Evolutionary conservation across 495 filamentous ascomycete species (phyloP).

Genomic region (Sordaria brevicollis): DNA sequence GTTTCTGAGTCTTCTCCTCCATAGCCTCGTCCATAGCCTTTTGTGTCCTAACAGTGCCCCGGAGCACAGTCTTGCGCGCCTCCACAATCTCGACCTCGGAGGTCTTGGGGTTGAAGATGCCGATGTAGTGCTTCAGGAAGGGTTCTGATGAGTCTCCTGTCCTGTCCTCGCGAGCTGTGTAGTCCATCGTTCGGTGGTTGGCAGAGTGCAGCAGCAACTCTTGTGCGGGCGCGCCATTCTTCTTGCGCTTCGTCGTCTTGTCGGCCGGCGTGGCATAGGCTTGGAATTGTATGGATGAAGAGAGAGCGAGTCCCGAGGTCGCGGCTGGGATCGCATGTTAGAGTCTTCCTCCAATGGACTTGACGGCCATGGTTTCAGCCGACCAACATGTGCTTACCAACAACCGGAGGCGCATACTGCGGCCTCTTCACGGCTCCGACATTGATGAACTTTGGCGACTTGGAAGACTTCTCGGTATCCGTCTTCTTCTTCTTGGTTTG

Average conservation of each 20-base stretch:
- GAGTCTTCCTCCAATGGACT: not conserved
- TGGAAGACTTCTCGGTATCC: slow-evolving; percentile 41
- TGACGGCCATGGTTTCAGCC: not conserved
- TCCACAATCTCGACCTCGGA: slow-evolving; percentile 65
- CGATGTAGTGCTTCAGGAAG: slow-evolving; percentile 75
- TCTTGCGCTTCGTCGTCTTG: slow-evolving; percentile 29
- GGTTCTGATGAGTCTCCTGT: slow-evolving; percentile 41
- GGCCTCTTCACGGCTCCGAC: slow-evolving; percentile 27
- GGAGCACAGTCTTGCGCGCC: slow-evolving; percentile 63
- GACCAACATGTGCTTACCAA: slow-evolving; percentile 38
- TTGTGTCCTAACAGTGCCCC: slow-evolving; percentile 50
- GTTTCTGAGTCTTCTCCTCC: slow-evolving; percentile 23
- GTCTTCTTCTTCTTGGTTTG: slow-evolving; percentile 51
- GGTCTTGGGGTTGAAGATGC: slow-evolving; percentile 66
- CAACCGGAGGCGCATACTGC: slow-evolving; percentile 51
- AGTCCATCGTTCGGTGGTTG: slow-evolving; percentile 68
- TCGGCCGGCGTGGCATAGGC: slow-evolving; percentile 50
- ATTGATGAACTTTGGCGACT: slow-evolving; percentile 41
- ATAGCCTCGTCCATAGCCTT: slow-evolving; percentile 31
- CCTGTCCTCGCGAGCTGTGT: slow-evolving; percentile 63
- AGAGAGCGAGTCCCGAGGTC: slow-evolving; percentile 54
- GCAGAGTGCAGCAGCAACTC: slow-evolving; percentile 71
- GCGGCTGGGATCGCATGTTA: slow-evolving; percentile 39
- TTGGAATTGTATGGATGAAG: slow-evolving; percentile 46
- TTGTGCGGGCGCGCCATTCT: slow-evolving; percentile 33